Conservation (phyloP, 257 asterid species). For the Petrea volubilis region DNA sequence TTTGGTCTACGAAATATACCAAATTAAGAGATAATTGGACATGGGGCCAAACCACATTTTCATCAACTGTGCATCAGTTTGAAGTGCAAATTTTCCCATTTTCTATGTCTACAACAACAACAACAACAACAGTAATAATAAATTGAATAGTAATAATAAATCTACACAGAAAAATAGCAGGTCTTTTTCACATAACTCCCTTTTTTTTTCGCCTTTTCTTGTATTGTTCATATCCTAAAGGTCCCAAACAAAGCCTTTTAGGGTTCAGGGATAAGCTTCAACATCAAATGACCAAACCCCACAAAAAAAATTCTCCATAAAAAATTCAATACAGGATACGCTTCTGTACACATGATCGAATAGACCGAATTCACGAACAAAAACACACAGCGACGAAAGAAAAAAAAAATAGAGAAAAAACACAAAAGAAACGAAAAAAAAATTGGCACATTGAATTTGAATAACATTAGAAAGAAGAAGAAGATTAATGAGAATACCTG, state of each 20-base stretch:
- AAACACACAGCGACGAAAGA: neutral
- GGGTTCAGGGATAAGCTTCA: neutral
- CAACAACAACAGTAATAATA: neutral
- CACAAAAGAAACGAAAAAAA: neutral
- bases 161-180: neutral
- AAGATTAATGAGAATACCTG: constrained; percentile 1
- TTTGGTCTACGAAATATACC: neutral
- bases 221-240: neutral
- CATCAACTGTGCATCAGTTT: neutral
- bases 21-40: neutral
- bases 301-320: neutral
- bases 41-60: neutral
- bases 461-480: neutral
- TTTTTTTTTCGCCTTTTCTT: neutral
- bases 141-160: neutral
- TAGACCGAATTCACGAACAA: neutral
- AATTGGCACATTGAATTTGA: neutral
- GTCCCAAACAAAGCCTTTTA: neutral
- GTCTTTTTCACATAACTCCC: neutral
- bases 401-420: neutral
- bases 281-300: neutral
- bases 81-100: neutral
- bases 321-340: neutral
- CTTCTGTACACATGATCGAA: neutral
- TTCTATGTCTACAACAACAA: neutral